Conservation (phyloP, 495 filamentous ascomycete species). For the Sordaria brevicollis region DNA sequence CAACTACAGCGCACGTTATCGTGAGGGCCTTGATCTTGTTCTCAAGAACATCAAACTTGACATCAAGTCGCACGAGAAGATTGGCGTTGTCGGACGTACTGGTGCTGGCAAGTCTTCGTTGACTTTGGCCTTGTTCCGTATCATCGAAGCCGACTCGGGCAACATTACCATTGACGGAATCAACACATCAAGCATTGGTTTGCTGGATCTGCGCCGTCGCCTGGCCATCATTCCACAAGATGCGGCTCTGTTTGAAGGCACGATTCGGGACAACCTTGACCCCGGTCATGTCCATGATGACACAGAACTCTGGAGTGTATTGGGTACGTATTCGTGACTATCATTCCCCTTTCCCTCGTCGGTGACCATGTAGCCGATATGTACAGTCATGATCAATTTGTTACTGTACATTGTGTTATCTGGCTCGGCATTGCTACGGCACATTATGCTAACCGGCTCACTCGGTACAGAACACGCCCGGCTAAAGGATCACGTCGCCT, state of each 20-base stretch:
- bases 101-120: conserved; percentile 95
- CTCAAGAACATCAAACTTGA: conserved; percentile 84
- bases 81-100: conserved; percentile 93
- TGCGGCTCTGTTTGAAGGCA: conserved; percentile 93
- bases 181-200: conserved; percentile 81
- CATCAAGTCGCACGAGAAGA: conserved; percentile 94
- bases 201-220: conserved; percentile 78
- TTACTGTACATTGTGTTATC: not conserved
- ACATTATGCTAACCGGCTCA: conserved; percentile 12
- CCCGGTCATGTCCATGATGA: conserved; percentile 93
- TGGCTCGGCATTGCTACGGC: conserved; percentile 2
- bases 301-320: conserved; percentile 93
- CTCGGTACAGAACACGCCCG: conserved; percentile 69
- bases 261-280: conserved; percentile 91
- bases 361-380: conserved; percentile 1
- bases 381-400: conserved; percentile 7
- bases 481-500: conserved; percentile 79
- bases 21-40: conserved; percentile 77
- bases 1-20: conserved; percentile 90
- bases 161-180: conserved; percentile 80
- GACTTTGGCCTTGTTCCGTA: conserved; percentile 87
- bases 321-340: conserved; percentile 54
- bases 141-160: conserved; percentile 78
- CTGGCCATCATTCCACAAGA: conserved; percentile 98
- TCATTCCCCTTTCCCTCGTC: conserved; percentile 14